These are phyloP conservation scores for Buddleja alternifolia DNA, from an alignment of 257 asterid genomes.

Conservation along the genomic window DNA sequence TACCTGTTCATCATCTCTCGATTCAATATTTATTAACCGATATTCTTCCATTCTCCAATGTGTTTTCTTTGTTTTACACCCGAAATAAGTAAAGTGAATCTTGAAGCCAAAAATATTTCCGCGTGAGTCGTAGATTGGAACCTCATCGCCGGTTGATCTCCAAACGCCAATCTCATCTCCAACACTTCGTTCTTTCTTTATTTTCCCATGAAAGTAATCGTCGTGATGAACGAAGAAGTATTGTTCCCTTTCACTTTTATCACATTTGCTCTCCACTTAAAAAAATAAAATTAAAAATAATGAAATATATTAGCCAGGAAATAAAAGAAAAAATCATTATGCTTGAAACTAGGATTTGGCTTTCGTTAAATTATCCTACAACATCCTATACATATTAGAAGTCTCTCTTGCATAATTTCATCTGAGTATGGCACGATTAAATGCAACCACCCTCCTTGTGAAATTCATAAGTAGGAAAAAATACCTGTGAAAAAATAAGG, in stretches of 20 bases:
- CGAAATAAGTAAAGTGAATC: constrained; percentile 8
- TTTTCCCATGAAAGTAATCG: constrained; percentile 16
- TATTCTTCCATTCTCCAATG: constrained; percentile 22
- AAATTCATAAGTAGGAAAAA: no score
- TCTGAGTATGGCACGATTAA: no score
- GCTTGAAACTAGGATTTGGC: no score
- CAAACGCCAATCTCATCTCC: constrained; percentile 18
- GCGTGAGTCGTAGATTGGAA: not conserved
- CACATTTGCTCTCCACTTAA: no score
- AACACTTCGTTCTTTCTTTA: not conserved
- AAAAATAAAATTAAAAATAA: no score
- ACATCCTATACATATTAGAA: no score
- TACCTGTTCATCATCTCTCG: not conserved
- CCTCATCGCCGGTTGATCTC: constrained; percentile 11
- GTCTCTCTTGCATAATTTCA: no score
- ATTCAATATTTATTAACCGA: not conserved
- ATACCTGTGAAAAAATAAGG: no score
- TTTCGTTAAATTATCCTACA: no score
- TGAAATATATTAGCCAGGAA: no score
- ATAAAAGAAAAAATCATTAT: no score
- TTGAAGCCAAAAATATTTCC: constrained; percentile 4
- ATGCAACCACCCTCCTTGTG: no score
- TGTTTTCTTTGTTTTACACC: not conserved
- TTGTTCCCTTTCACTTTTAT: not conserved
- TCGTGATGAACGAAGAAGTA: constrained; percentile 6